phyloP scores from a whole-genome alignment of 164 flowering plant species.

The Umbilicus rupestris region DNA sequence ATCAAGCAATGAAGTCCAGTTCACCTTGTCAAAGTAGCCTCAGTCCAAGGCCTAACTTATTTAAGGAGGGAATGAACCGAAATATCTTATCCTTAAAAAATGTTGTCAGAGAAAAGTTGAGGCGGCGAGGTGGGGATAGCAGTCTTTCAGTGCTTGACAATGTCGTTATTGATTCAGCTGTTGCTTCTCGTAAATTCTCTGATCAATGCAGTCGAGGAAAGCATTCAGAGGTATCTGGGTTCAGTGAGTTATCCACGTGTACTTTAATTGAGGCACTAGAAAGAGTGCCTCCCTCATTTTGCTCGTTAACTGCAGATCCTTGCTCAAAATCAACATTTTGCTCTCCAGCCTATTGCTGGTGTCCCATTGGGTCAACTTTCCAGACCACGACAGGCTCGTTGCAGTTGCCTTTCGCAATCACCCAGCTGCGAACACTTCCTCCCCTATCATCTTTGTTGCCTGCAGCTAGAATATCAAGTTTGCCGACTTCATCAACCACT shows the following conservation, averaged over 20 bases:
- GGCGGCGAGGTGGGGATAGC: constrained; percentile 34
- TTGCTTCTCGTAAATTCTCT: constrained; percentile 13
- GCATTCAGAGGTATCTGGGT: constrained; percentile 17
- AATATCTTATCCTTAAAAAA: constrained; percentile 30
- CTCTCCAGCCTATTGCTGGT: constrained; percentile 84
- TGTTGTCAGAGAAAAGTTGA: constrained; percentile 42
- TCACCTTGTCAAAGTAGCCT: constrained; percentile 47
- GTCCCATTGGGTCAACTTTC: constrained; percentile 46
- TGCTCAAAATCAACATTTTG: constrained; percentile 13
- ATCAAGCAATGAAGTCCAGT: constrained; percentile 29
- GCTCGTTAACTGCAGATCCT: background rate
- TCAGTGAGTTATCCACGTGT: background rate
- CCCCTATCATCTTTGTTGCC: constrained; percentile 50
- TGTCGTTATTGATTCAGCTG: constrained; percentile 16
- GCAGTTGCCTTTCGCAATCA: constrained; percentile 23
- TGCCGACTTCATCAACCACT: constrained; percentile 20
- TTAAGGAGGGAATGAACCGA: constrained; percentile 47
- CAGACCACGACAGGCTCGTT: constrained; percentile 26
- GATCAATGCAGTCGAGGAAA: constrained; percentile 20
- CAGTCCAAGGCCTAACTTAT: constrained; percentile 57
- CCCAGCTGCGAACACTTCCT: constrained; percentile 38
- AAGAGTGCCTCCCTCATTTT: background rate
- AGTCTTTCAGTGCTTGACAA: constrained; percentile 21
- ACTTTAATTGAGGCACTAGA: background rate
- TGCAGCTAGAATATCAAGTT: constrained; percentile 27